A percentile compares a stretch with the other conserved stretches of the same genome.
Evolutionary conservation across 495 filamentous ascomycete species (phyloP).

Genomic region (Aspergillus conjunctus): DNA sequence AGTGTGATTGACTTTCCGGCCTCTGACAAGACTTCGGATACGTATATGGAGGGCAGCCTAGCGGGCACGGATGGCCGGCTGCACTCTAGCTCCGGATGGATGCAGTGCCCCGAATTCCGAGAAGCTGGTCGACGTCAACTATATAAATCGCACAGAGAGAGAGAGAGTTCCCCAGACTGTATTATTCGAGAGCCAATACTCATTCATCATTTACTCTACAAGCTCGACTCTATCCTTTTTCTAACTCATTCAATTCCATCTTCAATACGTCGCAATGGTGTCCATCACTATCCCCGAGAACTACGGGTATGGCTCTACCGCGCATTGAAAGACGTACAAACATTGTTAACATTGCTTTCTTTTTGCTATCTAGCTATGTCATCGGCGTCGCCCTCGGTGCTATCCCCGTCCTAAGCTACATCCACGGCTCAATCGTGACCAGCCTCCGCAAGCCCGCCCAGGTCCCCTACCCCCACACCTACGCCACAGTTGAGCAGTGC

Average conservation of each 20-base stretch:
- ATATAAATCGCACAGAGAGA: slow-evolving; percentile 6
- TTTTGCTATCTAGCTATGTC: slow-evolving; percentile 48
- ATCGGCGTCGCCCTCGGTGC: slow-evolving; percentile 57
- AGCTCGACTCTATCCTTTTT: background rate
- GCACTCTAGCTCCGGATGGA: slow-evolving; percentile 11
- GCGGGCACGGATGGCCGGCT: slow-evolving; percentile 15
- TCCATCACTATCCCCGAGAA: slow-evolving; percentile 49
- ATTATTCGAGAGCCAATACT: slow-evolving; percentile 2
- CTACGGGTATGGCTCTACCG: slow-evolving; percentile 48
- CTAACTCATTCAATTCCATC: slow-evolving; percentile 1
- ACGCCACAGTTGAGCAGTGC: slow-evolving; percentile 59
- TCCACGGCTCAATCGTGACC: slow-evolving; percentile 55
- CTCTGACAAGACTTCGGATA: background rate
- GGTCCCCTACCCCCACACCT: slow-evolving; percentile 64
- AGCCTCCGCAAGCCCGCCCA: slow-evolving; percentile 55
- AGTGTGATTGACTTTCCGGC: too few relatives aligned
- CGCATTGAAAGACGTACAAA: background rate
- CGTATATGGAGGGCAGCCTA: background rate
- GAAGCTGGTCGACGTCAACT: slow-evolving; percentile 3
- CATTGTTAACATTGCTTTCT: background rate
- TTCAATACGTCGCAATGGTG: slow-evolving; percentile 33
- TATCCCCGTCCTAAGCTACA: slow-evolving; percentile 58
- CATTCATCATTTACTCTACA: background rate
- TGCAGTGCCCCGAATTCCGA: slow-evolving; percentile 11
- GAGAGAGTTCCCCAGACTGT: background rate